Conservation (phyloP, 2,329 filamentous ascomycete genomes). For the Talaromyces marneffei region DNA sequence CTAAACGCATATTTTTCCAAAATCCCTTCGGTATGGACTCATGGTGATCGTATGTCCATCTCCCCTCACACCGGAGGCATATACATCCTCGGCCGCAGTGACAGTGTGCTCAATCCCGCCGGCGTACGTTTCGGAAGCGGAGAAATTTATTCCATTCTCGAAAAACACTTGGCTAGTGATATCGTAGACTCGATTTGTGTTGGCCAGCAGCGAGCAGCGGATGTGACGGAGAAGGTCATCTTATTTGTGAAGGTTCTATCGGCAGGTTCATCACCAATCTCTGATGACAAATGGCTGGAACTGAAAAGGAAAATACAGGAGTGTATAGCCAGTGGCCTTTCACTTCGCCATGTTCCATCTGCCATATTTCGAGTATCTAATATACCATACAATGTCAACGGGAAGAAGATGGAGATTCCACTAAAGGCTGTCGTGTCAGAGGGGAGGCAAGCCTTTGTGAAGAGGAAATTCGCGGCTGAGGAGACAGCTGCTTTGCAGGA, state of each 20-base stretch:
- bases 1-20: constrained; percentile 41
- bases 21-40: constrained; percentile 25
- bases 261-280: background rate
- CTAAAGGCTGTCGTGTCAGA: constrained; percentile 2
- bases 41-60: constrained; percentile 12
- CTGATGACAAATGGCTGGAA: background rate
- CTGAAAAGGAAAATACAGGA: background rate
- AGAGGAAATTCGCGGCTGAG: background rate
- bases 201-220: background rate
- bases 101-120: constrained; percentile 45
- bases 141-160: constrained; percentile 47
- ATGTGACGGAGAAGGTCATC: background rate
- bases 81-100: constrained; percentile 20
- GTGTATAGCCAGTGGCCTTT: background rate
- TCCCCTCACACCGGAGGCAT: background rate
- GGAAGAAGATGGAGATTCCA: constrained; percentile 9
- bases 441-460: constrained; percentile 1
- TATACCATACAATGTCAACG: constrained; percentile 9
- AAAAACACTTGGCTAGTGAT: constrained; percentile 34
- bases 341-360: constrained; percentile 8
- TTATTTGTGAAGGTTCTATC: background rate
- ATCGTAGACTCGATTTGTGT: constrained; percentile 2
- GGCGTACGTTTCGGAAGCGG: constrained; percentile 44
- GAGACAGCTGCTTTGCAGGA: background rate
- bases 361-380: background rate